A percentile compares a stretch with the other conserved stretches of the same genome.
Evolutionary conservation across 306 rosid species (phyloP).

Genomic region (Boehmeria nivea): DNA sequence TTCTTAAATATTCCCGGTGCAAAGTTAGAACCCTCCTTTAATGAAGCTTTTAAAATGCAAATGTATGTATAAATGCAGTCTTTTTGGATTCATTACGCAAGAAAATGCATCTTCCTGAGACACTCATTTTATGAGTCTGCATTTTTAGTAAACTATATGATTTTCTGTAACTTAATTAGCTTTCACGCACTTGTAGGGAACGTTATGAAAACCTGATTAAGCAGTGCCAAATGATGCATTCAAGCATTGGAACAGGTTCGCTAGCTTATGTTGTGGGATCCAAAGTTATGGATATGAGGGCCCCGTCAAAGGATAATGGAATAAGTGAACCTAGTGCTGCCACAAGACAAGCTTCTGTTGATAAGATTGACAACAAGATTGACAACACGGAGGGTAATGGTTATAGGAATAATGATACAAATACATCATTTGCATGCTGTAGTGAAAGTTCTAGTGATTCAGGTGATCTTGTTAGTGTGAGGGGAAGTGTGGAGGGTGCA

Average conservation of each 20-base stretch:
- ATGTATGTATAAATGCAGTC: no score
- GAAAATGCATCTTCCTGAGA: not conserved
- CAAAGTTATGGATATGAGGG: constrained; percentile 91
- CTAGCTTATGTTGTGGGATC: constrained; percentile 90
- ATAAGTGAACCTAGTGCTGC: constrained; percentile 38
- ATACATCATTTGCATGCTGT: constrained; percentile 35
- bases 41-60: not conserved
- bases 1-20: not conserved
- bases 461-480: constrained; percentile 45
- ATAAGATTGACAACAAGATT: constrained; percentile 36
- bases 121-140: constrained; percentile 17
- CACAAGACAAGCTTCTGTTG: constrained; percentile 39
- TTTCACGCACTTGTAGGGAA: constrained; percentile 76
- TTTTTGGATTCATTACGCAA: no score
- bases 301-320: constrained; percentile 50
- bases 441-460: constrained; percentile 49
- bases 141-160: constrained; percentile 14
- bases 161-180: constrained; percentile 16
- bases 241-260: constrained; percentile 92
- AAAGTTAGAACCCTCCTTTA: not conserved
- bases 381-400: constrained; percentile 36
- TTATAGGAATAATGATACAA: constrained; percentile 44
- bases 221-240: constrained; percentile 84
- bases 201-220: constrained; percentile 61
- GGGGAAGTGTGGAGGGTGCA: constrained; percentile 51